phyloP scores from a whole-genome alignment of 1,139 yeast genomes.

The Candida sp. region DNA sequence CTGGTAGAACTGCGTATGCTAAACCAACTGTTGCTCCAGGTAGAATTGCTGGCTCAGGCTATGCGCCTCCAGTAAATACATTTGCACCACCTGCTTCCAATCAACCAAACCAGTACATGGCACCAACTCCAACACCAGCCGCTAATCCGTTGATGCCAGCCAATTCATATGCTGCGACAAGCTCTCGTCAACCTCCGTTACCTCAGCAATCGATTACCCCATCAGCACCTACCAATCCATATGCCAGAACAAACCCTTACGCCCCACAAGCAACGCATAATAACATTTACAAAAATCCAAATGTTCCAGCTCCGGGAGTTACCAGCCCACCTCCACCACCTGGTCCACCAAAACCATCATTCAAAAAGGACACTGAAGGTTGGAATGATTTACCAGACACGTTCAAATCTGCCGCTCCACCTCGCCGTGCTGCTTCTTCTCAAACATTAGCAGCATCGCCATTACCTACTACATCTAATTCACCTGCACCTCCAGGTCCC shows the following conservation, averaged over 20 bases:
- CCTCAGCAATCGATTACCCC: slow-evolving; percentile 12
- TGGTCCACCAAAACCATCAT: slow-evolving; percentile 36
- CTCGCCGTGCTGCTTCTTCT: slow-evolving; percentile 52
- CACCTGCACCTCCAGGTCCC: slow-evolving; percentile 13
- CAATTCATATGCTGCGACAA: slow-evolving; percentile 4
- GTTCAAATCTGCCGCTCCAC: slow-evolving; percentile 49
- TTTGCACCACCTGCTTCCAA: slow-evolving; percentile 5
- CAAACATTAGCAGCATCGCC: slow-evolving; percentile 20
- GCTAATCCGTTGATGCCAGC: slow-evolving; percentile 2
- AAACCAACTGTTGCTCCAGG: slow-evolving; percentile 2
- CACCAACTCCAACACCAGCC: slow-evolving; percentile 2
- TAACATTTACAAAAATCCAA: slow-evolving; percentile 13
- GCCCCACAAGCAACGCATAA: slow-evolving; percentile 17
- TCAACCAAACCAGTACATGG: slow-evolving; percentile 2
- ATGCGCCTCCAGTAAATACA: slow-evolving; percentile 2
- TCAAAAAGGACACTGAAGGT: slow-evolving; percentile 68
- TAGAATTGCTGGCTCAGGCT: slow-evolving; percentile 5
- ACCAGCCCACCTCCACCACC: slow-evolving; percentile 20
- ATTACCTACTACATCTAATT: slow-evolving; percentile 15
- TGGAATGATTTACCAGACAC: slow-evolving; percentile 93
- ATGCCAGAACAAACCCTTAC: slow-evolving; percentile 25
- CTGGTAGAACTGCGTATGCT: neutral
- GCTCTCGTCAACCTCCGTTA: slow-evolving; percentile 12
- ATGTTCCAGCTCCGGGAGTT: slow-evolving; percentile 10
- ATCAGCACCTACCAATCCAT: slow-evolving; percentile 18